Evolutionary conservation across 148 eudicot species (phyloP).

Genomic region (Silene latifolia): DNA sequence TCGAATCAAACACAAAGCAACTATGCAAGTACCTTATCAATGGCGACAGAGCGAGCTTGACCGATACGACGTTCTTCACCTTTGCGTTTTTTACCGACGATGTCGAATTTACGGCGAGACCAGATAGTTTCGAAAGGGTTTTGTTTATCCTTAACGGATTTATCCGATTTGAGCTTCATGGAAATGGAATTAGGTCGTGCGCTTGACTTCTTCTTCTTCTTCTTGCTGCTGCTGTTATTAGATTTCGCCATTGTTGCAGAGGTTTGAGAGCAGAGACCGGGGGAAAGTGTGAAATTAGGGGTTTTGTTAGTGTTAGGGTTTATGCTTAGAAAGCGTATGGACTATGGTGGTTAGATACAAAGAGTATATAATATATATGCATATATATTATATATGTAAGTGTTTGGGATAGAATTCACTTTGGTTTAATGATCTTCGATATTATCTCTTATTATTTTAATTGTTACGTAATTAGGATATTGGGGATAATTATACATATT

Average conservation of each 20-base stretch:
- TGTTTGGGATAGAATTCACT: no score
- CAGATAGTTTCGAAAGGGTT: conserved; percentile 91
- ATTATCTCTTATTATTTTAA: no score
- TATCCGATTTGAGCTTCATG: conserved; percentile 42
- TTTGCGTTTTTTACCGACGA: conserved; percentile 78
- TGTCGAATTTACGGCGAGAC: conserved; percentile 81
- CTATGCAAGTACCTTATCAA: not conserved
- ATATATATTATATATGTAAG: no score
- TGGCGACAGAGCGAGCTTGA: conserved; percentile 46
- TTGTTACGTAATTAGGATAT: no score
- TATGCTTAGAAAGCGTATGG: no score
- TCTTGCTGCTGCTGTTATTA: conserved; percentile 22
- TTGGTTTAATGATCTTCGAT: no score
- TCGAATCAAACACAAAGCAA: conserved; percentile 8
- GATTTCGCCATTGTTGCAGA: conserved; percentile 57
- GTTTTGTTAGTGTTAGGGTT: conserved; percentile 2
- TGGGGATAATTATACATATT: no score
- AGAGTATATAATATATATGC: no score
- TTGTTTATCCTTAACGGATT: conserved; percentile 28
- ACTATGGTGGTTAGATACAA: no score
- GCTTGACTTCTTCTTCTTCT: conserved; percentile 49
- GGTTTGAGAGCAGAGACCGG: not conserved
- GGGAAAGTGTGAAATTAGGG: not conserved
- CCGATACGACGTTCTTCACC: conserved; percentile 79
- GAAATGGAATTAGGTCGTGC: conserved; percentile 38